These are phyloP conservation scores for Rubia yunnanensis DNA, from an alignment of 257 asterid species.

Conservation along the genomic window DNA sequence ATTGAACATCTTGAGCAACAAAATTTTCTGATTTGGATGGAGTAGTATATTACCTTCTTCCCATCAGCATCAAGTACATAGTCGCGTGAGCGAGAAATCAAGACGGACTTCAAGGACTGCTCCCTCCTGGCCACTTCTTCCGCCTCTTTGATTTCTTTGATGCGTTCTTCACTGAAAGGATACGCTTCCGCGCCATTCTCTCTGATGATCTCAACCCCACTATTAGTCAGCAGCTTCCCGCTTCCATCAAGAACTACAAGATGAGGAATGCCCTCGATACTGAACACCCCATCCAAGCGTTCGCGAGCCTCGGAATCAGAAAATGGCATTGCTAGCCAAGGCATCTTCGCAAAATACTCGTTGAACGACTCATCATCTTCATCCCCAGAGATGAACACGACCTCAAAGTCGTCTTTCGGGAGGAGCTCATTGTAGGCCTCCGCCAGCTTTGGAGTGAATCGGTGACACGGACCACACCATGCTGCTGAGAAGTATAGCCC, in stretches of 20 bases:
- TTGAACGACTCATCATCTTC: slow-evolving; percentile 49
- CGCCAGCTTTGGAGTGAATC: slow-evolving; percentile 57
- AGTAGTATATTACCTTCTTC: slow-evolving; percentile 34
- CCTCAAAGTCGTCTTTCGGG: slow-evolving; percentile 45
- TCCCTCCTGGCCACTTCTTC: slow-evolving; percentile 60
- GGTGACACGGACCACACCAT: slow-evolving; percentile 90
- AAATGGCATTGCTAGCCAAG: slow-evolving; percentile 86
- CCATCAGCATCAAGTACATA: slow-evolving; percentile 59
- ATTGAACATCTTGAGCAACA: background rate
- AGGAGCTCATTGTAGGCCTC: slow-evolving; percentile 59
- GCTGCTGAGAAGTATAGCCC: slow-evolving; percentile 91
- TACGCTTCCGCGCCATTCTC: slow-evolving; percentile 65
- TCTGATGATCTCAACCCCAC: slow-evolving; percentile 42
- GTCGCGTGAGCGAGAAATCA: slow-evolving; percentile 48
- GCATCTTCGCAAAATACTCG: slow-evolving; percentile 70
- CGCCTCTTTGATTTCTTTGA: slow-evolving; percentile 39
- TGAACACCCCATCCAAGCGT: slow-evolving; percentile 35
- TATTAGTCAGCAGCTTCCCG: slow-evolving; percentile 41
- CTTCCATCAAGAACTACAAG: slow-evolving; percentile 52
- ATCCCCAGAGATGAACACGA: slow-evolving; percentile 62
- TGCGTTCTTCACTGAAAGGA: slow-evolving; percentile 51
- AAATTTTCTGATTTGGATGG: background rate
- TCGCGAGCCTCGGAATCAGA: slow-evolving; percentile 58
- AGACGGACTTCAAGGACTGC: slow-evolving; percentile 55
- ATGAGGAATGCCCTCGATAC: slow-evolving; percentile 66